These are phyloP conservation scores for Sarcomyxa edulis DNA, from an alignment of 768 basidiomycete genomes.

Conservation along the genomic window DNA sequence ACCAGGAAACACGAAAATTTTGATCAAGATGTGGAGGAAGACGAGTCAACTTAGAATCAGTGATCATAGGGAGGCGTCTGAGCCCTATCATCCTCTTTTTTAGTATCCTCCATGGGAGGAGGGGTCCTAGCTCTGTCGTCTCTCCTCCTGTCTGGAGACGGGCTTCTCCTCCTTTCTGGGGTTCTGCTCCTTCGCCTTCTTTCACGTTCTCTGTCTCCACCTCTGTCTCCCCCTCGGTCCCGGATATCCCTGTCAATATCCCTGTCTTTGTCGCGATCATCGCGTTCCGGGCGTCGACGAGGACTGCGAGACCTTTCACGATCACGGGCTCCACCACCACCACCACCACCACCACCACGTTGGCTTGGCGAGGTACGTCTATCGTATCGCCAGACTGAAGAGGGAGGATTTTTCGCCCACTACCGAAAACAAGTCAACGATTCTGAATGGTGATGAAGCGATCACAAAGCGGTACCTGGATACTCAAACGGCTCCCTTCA, in stretches of 20 bases:
- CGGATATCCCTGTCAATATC: slow-evolving; percentile 23
- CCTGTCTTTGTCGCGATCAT: slow-evolving; percentile 31
- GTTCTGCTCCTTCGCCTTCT: slow-evolving; percentile 46
- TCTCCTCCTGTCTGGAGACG: slow-evolving; percentile 34
- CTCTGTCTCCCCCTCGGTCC: slow-evolving; percentile 23
- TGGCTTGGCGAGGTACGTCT: slow-evolving; percentile 44
- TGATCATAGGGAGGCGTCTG: slow-evolving; percentile 59
- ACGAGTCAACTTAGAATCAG: slow-evolving; percentile 25
- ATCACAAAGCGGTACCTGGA: slow-evolving; percentile 49
- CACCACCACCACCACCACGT: slow-evolving; percentile 24
- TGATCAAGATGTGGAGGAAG: too few relatives aligned
- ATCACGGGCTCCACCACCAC: slow-evolving; percentile 23
- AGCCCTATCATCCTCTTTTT: slow-evolving; percentile 47
- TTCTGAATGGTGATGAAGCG: background rate
- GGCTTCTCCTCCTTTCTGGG: slow-evolving; percentile 37
- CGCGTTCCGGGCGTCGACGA: slow-evolving; percentile 26
- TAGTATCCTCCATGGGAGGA: slow-evolving; percentile 37
- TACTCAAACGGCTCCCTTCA: slow-evolving; percentile 69
- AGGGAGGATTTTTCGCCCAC: slow-evolving; percentile 85
- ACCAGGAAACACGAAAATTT: too few relatives aligned
- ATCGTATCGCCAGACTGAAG: slow-evolving; percentile 76
- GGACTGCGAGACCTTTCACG: slow-evolving; percentile 50
- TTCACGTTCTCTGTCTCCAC: slow-evolving; percentile 34
- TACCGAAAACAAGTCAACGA: slow-evolving; percentile 18
- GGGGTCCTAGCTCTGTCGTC: slow-evolving; percentile 53